phyloP scores from a whole-genome alignment of 2,329 filamentous ascomycete genomes.

The Sclerotinia spermophila region DNA sequence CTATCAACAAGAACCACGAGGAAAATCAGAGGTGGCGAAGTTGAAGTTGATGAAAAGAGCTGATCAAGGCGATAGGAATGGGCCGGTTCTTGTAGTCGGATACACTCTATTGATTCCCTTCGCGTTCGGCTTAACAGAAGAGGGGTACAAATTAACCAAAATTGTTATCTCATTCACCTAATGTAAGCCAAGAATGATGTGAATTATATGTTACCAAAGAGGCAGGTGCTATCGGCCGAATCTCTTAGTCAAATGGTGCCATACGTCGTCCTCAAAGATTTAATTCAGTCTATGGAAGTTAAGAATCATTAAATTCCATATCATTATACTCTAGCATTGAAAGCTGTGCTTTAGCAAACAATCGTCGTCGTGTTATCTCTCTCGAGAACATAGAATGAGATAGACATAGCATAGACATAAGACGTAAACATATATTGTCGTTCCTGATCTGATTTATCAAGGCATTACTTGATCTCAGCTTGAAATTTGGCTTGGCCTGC shows the following conservation, averaged over 20 bases:
- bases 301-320: not conserved
- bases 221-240: conserved; percentile 8
- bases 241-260: conserved; percentile 4
- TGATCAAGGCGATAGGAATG: not conserved
- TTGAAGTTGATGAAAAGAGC: not conserved
- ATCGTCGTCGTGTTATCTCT: not conserved
- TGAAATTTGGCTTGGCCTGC: not conserved
- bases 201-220: conserved; percentile 5
- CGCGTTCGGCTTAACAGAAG: not conserved
- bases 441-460: not conserved
- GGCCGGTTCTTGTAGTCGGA: not conserved
- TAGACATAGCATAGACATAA: not conserved
- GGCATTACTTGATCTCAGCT: not conserved
- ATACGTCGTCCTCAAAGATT: not conserved
- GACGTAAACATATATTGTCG: not conserved
- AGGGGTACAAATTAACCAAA: not conserved
- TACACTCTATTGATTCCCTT: not conserved
- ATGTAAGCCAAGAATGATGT: conserved; percentile 7
- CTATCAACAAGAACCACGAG: not conserved
- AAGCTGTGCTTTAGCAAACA: not conserved
- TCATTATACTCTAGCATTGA: not conserved
- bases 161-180: conserved; percentile 4
- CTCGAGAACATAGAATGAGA: not conserved
- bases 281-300: not conserved
- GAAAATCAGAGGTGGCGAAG: not conserved